phyloP scores from a whole-genome alignment of 2,329 filamentous ascomycete genomes.

The Chrysoporthe puriensis region DNA sequence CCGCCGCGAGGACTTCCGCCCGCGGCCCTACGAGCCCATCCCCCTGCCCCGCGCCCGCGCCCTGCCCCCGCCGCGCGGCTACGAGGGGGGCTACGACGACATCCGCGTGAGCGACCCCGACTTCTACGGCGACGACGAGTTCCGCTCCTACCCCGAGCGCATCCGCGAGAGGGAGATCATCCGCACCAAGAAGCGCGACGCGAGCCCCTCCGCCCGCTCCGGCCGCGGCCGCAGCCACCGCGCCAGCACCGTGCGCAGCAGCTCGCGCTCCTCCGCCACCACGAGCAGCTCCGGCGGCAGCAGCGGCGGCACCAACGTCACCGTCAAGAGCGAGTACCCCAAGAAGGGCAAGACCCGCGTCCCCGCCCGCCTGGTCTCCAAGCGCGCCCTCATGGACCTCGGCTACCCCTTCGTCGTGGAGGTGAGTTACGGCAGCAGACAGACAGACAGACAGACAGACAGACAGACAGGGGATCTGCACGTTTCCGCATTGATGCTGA shows the following conservation, averaged over 20 bases:
- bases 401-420: constrained; percentile 88
- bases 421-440: constrained; percentile 52
- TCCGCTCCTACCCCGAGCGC: constrained; percentile 62
- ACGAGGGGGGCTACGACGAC: constrained; percentile 65
- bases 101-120: constrained; percentile 70
- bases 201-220: constrained; percentile 46
- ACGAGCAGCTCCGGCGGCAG: constrained; percentile 52
- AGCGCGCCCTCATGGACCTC: constrained; percentile 79
- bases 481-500: constrained; percentile 37
- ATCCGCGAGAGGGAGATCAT: constrained; percentile 66
- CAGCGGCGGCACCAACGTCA: constrained; percentile 50
- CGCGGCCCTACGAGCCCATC: constrained; percentile 61
- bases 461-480: not conserved
- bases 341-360: constrained; percentile 91
- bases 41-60: constrained; percentile 68
- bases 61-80: constrained; percentile 62
- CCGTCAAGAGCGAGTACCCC: constrained; percentile 66
- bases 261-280: constrained; percentile 48
- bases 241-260: constrained; percentile 40
- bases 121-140: constrained; percentile 73
- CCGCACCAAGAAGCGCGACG: constrained; percentile 49
- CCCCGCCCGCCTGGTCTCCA: constrained; percentile 77
- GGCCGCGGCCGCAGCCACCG: constrained; percentile 43
- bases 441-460: no score
- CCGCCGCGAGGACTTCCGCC: constrained; percentile 50